phyloP scores from a whole-genome alignment of 176 grass and related monocot genomes.

The Juncus effusus region DNA sequence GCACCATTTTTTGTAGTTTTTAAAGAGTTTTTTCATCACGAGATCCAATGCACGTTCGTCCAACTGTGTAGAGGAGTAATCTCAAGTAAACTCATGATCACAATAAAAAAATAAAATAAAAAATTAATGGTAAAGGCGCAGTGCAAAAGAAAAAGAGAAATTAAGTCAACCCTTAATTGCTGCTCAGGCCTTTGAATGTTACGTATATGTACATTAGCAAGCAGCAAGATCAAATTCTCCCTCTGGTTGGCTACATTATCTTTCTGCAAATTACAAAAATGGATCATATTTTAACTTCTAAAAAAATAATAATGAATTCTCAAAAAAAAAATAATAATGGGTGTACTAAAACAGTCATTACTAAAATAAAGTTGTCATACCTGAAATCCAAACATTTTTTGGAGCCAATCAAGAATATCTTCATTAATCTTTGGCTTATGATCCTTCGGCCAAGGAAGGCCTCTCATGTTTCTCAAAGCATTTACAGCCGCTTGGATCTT shows the following conservation, averaged over 20 bases:
- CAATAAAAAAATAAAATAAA: slow-evolving; percentile 7
- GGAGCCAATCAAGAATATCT: slow-evolving; percentile 96
- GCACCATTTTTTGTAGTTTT: slow-evolving; percentile 95
- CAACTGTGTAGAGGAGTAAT: slow-evolving; percentile 38
- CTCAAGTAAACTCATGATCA: slow-evolving; percentile 28
- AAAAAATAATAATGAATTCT: slow-evolving; percentile 18
- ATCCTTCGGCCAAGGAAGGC: slow-evolving; percentile 77
- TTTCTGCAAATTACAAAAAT: slow-evolving; percentile 53
- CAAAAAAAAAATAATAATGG: neutral
- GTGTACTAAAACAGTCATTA: slow-evolving; percentile 11
- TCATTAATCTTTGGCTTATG: slow-evolving; percentile 72
- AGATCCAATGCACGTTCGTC: slow-evolving; percentile 59
- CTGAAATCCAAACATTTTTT: slow-evolving; percentile 99
- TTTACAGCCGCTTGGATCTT: slow-evolving; percentile 83
- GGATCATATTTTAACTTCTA: slow-evolving; percentile 28
- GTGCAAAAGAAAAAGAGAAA: slow-evolving; percentile 18
- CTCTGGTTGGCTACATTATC: slow-evolving; percentile 96
- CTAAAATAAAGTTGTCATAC: slow-evolving; percentile 41
- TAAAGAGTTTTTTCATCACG: slow-evolving; percentile 95
- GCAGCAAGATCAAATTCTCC: slow-evolving; percentile 90
- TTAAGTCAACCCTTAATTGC: slow-evolving; percentile 61
- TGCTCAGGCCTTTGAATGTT: slow-evolving; percentile 46
- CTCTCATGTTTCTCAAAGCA: slow-evolving; percentile 84
- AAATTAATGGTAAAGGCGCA: neutral
- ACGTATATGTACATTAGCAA: slow-evolving; percentile 85